phyloP scores from a whole-genome alignment of 2,329 filamentous ascomycete species.

The Colletotrichum zoysiae region DNA sequence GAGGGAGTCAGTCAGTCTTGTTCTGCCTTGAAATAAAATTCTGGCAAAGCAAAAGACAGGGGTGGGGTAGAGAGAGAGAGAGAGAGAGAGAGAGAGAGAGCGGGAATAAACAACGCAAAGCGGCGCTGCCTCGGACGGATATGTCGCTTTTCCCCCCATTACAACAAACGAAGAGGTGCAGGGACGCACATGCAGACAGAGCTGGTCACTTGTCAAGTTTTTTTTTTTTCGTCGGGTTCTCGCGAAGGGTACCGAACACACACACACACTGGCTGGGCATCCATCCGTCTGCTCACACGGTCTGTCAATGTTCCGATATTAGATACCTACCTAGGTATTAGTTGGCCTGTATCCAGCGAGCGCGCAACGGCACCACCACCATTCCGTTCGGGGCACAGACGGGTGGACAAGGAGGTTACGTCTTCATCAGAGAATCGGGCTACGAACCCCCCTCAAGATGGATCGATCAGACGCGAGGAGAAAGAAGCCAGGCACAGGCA shows the following conservation, averaged over 20 bases:
- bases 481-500: background rate
- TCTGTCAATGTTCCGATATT: constrained; percentile 18
- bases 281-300: background rate
- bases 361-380: background rate
- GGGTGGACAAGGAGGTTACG: constrained; percentile 1
- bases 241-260: constrained; percentile 31
- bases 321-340: too few species aligned
- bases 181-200: constrained; percentile 17
- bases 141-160: background rate
- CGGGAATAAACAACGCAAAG: background rate
- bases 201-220: constrained; percentile 36
- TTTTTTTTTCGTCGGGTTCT: constrained; percentile 32
- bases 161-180: constrained; percentile 30
- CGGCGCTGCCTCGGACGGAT: constrained; percentile 26
- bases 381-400: background rate
- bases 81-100: background rate
- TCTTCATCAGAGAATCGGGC: background rate
- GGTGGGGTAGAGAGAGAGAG: too few species aligned
- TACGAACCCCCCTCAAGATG: background rate
- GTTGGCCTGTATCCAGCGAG: constrained; percentile 9
- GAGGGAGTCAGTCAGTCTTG: background rate
- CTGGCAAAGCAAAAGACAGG: background rate
- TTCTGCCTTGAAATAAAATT: background rate
- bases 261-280: constrained; percentile 11
- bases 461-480: background rate